Evolutionary conservation across 169 alveolate genomes (phyloP).

Genomic region (Nephromyces sp.): DNA sequence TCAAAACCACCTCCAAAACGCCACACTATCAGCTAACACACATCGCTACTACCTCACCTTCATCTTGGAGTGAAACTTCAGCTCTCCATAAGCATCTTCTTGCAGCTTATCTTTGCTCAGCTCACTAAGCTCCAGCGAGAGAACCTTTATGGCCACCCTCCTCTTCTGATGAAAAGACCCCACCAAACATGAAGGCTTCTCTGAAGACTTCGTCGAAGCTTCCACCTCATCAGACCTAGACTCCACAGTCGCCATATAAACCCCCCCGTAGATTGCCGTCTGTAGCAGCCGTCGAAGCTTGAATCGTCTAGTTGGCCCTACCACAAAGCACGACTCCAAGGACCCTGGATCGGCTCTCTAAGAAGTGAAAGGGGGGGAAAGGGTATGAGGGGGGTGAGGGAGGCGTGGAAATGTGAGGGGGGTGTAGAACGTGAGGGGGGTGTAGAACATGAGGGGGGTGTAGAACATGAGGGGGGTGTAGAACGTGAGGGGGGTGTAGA

Average conservation of each 20-base stretch:
- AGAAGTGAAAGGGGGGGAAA: no score
- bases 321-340: not conserved
- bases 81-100: not conserved
- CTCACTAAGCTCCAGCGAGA: not conserved
- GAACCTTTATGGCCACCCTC: not conserved
- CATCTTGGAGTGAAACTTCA: not conserved
- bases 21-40: no score
- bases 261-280: not conserved
- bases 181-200: no score
- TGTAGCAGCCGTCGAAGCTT: not conserved
- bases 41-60: no score
- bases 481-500: not conserved
- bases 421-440: not conserved
- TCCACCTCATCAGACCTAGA: not conserved
- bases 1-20: no score
- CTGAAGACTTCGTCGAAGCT: not conserved
- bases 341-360: not conserved
- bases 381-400: no score
- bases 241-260: not conserved
- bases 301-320: not conserved
- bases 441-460: not conserved
- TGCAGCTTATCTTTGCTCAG: not conserved
- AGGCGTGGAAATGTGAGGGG: not conserved
- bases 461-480: not conserved
- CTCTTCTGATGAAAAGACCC: not conserved